phyloP scores from a whole-genome alignment of 345 rosid genomes.

The Lepidium sativum region DNA sequence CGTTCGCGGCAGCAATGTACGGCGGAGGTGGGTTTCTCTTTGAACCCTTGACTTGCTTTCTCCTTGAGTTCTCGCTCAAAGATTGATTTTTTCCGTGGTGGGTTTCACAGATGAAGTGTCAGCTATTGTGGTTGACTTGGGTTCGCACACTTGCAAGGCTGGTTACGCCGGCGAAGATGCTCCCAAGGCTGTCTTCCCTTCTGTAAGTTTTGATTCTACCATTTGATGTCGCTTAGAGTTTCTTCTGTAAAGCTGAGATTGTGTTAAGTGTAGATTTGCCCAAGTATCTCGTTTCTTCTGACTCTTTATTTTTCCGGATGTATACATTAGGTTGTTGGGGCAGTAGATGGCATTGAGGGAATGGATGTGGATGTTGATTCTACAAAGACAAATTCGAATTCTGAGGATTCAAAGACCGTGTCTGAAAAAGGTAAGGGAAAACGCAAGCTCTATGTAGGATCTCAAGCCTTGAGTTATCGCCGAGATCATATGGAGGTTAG shows the following conservation, averaged over 20 bases:
- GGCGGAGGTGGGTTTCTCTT: constrained; percentile 73
- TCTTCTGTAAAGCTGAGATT: neutral
- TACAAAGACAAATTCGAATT: constrained; percentile 33
- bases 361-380: constrained; percentile 74
- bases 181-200: constrained; percentile 97
- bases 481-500: constrained; percentile 93
- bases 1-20: constrained; percentile 49
- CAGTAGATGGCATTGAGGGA: constrained; percentile 64
- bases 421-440: constrained; percentile 61
- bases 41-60: neutral
- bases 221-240: neutral
- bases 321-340: constrained; percentile 73
- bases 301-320: constrained; percentile 10
- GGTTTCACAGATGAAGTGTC: constrained; percentile 84
- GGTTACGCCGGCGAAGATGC: constrained; percentile 99
- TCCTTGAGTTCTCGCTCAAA: neutral
- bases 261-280: neutral
- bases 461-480: constrained; percentile 82
- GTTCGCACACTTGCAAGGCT: constrained; percentile 97
- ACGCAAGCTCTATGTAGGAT: constrained; percentile 76
- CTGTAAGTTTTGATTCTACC: constrained; percentile 41
- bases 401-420: constrained; percentile 54
- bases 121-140: constrained; percentile 95
- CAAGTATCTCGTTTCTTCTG: neutral
- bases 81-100: constrained; percentile 2